Base-by-base conservation (phyloP, 2,329 filamentous ascomycete species). In the Colletotrichum siamense region DNA sequence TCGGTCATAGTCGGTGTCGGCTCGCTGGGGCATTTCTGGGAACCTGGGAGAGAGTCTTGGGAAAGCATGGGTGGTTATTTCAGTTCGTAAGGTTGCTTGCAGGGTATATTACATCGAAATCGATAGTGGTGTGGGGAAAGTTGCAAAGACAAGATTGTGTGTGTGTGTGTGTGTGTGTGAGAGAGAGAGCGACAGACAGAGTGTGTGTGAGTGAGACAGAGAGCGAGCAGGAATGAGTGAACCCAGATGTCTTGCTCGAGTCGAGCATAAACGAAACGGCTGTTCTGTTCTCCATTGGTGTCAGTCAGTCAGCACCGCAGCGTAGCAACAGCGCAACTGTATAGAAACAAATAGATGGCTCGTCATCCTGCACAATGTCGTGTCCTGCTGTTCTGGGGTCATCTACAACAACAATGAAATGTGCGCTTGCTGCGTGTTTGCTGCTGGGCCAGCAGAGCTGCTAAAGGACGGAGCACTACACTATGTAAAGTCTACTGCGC, bases 51-150 rank as follows among this genome's bases (percentile, higher is more conserved):
- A 52, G 55, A 24, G 12, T 16, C 34, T 52, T 71, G 30, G 72
- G 26, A 39, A 39, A 36, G 22, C 69, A 72, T 67, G 52, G 69
- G 55, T 34, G 55, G 39, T 62, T 67, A 72, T 73, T 76, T 61
- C 69, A 73, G 32, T 76, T 67, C 73, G 55, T 73, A 76, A 24
- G 73, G 73, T 73, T 73, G 39, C 39, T 64, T 62, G 59, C 73
- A 76, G 63, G 73, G 73, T 55, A 73, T 59, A 73, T 73, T 76
- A 73, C 69, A 76, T 76, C 73, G 73, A 69, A 76, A 76, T 76
- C 69, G 69, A 76, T 73, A 76, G 63, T 73, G 69, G 64, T 76
- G 73, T 76, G 69, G 73, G 73, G 73, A 76, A 73, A 62, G 62
- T 52, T 28, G 69, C 39, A 10, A 30, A 63, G 63, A 55, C 22